phyloP scores from a whole-genome alignment of 2,329 filamentous ascomycete species.

The Penicillium sp. region DNA sequence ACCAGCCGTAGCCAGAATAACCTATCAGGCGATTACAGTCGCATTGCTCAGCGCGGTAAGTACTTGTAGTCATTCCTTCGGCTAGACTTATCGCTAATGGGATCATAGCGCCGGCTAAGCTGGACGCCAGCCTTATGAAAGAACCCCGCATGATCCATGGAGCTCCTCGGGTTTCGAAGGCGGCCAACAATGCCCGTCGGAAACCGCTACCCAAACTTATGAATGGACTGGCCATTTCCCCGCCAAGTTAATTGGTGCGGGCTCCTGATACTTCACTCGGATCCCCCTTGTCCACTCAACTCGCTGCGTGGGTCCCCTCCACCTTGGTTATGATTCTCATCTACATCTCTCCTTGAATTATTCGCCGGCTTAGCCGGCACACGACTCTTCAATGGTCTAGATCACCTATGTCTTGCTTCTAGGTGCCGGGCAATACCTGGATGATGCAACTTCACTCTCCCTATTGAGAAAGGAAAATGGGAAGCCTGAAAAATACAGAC shows the following conservation, averaged over 20 bases:
- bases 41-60: slow-evolving; percentile 48
- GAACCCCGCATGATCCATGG: slow-evolving; percentile 87
- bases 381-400: slow-evolving; percentile 1
- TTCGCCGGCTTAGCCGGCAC: background rate
- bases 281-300: slow-evolving; percentile 4
- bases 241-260: slow-evolving; percentile 26
- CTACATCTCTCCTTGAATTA: slow-evolving; percentile 4
- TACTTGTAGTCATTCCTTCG: slow-evolving; percentile 2
- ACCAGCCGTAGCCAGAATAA: slow-evolving; percentile 45
- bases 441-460: slow-evolving; percentile 2
- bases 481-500: slow-evolving; percentile 7
- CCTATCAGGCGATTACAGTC: slow-evolving; percentile 47
- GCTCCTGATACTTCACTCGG: slow-evolving; percentile 7
- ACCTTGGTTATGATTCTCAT: slow-evolving; percentile 1
- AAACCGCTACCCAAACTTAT: slow-evolving; percentile 43
- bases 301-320: slow-evolving; percentile 4
- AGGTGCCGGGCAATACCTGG: slow-evolving; percentile 2
- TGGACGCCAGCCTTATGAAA: slow-evolving; percentile 83
- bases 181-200: slow-evolving; percentile 38
- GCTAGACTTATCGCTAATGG: slow-evolving; percentile 28
- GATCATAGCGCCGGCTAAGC: slow-evolving; percentile 64
- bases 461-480: slow-evolving; percentile 3
- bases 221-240: slow-evolving; percentile 37
- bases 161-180: slow-evolving; percentile 58
- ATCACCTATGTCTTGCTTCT: slow-evolving; percentile 1